Evolutionary conservation across 768 basidiomycete species (phyloP), one percentile per base, ranked within the genome.

Genomic region (Pulveroboletus sp.): DNA sequence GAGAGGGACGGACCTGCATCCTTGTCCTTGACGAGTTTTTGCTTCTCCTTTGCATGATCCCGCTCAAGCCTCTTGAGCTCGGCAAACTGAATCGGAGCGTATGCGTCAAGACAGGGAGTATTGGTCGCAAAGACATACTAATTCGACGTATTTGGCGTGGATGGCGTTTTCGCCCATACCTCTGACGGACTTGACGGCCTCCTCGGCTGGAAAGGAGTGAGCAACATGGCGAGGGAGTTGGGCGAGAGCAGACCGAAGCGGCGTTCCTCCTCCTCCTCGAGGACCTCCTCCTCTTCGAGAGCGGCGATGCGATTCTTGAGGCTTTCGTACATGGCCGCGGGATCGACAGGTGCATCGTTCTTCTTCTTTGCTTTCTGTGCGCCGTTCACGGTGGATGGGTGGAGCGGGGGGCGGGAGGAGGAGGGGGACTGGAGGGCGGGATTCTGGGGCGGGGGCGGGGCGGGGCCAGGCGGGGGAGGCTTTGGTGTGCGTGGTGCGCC

Each of bases 21-120:
- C 72, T 92, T 92, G 74, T 94, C 91, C 71, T 93, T 93, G 41
- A 80, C 75, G 25, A 93, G 74, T 62, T 93, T 93, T 73, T 93
- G 90, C 68, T 89, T 92, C 75, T 93, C 91, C 70, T 90, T 93
- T 34, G 90, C 84, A 60, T 92, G 87, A 63, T 92, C 90, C 55
- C 91, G 80, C 69, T 94, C 91, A 62, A 89, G 68, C 43, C 88
- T 79, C 66, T 92, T 92, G 65, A 90, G 72, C 67, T 93, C 90
- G 60, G 90, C 88, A 68, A 92, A 94, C 90, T 94, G 60, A 20
- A 60, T 40, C 56, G 62, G 44, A 51, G 49, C 48, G 53, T 49
- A 60, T 59, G 52, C 52, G 33, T 66, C 45, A 60, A 55, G 55
- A 48, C n/a, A 50, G 17, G 11, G 37, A 43, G 45, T 13, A 51